Evolutionary conservation across 441 rosid species (phyloP).

Genomic region (Biscutella laevigata): DNA sequence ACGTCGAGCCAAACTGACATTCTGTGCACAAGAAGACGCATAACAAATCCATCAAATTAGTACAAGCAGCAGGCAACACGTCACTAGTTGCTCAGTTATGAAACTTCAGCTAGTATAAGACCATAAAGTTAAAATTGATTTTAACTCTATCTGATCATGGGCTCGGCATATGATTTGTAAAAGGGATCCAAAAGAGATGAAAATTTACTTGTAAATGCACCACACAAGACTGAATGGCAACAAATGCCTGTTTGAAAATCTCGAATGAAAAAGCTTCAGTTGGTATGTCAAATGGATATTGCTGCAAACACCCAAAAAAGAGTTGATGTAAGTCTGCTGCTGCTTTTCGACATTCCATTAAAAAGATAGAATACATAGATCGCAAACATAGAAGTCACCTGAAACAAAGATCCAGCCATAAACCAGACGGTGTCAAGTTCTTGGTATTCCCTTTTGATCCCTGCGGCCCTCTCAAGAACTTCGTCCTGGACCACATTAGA

Average conservation of each 20-base stretch:
- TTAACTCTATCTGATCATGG: background rate
- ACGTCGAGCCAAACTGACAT: conserved; percentile 88
- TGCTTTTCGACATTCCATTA: background rate
- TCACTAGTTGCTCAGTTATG: conserved; percentile 4
- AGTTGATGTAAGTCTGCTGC: conserved; percentile 4
- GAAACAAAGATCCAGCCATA: conserved; percentile 97
- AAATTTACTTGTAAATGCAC: conserved; percentile 79
- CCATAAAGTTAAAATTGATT: background rate
- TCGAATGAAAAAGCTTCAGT: conserved; percentile 89
- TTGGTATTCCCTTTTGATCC: conserved; percentile 70
- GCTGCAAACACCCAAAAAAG: conserved; percentile 47
- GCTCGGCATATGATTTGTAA: background rate
- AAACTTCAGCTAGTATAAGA: no score
- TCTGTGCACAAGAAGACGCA: conserved; percentile 41
- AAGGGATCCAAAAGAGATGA: background rate
- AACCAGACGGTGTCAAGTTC: conserved; percentile 98
- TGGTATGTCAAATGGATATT: conserved; percentile 92
- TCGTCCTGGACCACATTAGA: conserved; percentile 47
- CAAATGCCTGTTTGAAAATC: conserved; percentile 92
- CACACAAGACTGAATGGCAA: conserved; percentile 91
- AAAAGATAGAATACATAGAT: background rate
- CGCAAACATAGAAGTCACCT: conserved; percentile 33
- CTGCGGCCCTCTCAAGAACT: conserved; percentile 76
- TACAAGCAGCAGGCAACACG: conserved; percentile 1
- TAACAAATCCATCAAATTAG: conserved; percentile 11